phyloP scores from a whole-genome alignment of 2,329 filamentous ascomycete species.

The Endoconidiophora laricicola region DNA sequence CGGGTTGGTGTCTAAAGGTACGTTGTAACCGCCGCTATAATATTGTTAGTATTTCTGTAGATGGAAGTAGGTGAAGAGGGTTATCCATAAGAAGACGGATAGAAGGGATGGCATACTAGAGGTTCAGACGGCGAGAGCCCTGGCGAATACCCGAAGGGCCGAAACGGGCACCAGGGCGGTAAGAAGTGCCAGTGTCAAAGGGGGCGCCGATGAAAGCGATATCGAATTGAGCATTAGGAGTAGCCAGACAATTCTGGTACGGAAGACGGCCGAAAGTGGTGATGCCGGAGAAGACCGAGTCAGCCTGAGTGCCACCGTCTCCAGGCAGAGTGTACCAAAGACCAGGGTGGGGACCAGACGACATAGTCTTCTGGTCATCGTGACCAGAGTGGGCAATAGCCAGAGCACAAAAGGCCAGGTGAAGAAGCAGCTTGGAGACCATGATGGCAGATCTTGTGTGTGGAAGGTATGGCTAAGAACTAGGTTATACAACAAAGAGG shows the following conservation, averaged over 20 bases:
- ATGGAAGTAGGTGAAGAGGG: background rate
- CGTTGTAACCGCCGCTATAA: conserved; percentile 67
- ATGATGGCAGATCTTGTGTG: conserved; percentile 14
- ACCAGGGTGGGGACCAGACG: conserved; percentile 49
- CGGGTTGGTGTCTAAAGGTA: conserved; percentile 61
- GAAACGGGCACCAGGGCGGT: conserved; percentile 68
- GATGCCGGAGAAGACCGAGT: conserved; percentile 79
- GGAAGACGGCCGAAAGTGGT: conserved; percentile 68
- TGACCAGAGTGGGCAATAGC: conserved; percentile 43
- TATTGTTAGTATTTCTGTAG: background rate
- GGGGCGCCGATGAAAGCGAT: conserved; percentile 76
- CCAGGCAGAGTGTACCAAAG: conserved; percentile 79
- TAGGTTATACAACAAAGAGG: background rate
- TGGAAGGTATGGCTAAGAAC: background rate
- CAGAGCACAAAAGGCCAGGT: conserved; percentile 29
- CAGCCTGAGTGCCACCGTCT: conserved; percentile 67
- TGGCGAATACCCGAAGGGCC: conserved; percentile 74
- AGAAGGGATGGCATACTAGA: conserved; percentile 45
- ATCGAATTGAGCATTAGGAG: conserved; percentile 54
- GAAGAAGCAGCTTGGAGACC: conserved; percentile 19
- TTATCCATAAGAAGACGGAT: no score
- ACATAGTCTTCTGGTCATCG: conserved; percentile 36
- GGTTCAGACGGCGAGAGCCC: conserved; percentile 69
- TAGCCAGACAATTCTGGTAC: conserved; percentile 62
- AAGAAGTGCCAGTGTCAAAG: conserved; percentile 75